phyloP scores from a whole-genome alignment of 129 eudicot species.

The Oenanthe sinensis region DNA sequence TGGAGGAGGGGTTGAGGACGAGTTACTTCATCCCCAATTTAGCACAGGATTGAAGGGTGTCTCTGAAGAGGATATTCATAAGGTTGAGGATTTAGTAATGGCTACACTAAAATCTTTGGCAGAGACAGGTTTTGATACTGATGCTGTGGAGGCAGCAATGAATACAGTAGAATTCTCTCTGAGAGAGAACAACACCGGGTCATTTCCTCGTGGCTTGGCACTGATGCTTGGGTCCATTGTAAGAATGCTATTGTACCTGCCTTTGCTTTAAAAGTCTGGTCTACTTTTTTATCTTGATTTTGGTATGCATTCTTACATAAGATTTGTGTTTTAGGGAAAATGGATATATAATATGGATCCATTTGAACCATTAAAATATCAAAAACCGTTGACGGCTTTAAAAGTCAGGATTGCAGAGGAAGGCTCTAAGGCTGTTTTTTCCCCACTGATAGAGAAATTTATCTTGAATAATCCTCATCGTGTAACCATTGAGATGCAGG shows the following conservation, averaged over 20 bases:
- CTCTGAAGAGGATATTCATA: constrained; percentile 68
- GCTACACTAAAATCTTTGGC: constrained; percentile 52
- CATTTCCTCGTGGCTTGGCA: constrained; percentile 96
- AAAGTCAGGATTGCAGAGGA: constrained; percentile 82
- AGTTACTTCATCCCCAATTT: constrained; percentile 92
- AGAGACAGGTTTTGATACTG: constrained; percentile 73
- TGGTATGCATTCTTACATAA: not conserved
- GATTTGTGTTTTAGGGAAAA: constrained; percentile 53
- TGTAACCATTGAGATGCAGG: constrained; percentile 99
- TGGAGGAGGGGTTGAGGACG: constrained; percentile 94
- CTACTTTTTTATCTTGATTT: constrained; percentile 3
- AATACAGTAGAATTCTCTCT: constrained; percentile 94
- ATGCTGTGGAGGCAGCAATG: constrained; percentile 98
- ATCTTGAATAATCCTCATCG: constrained; percentile 79
- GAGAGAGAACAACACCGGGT: constrained; percentile 94
- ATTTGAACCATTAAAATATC: constrained; percentile 87
- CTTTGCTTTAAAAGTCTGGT: not conserved
- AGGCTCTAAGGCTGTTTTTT: constrained; percentile 94
- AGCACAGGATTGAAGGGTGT: constrained; percentile 92
- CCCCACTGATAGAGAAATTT: constrained; percentile 75
- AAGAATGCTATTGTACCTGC: constrained; percentile 18
- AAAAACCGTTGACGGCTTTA: constrained; percentile 67
- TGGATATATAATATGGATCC: constrained; percentile 99
- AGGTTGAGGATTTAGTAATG: constrained; percentile 71
- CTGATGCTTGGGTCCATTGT: constrained; percentile 93